Evolutionary conservation across 1,284 basidiomycete genomes (phyloP).

Genomic region (Tetrapyrgos nigripes): DNA sequence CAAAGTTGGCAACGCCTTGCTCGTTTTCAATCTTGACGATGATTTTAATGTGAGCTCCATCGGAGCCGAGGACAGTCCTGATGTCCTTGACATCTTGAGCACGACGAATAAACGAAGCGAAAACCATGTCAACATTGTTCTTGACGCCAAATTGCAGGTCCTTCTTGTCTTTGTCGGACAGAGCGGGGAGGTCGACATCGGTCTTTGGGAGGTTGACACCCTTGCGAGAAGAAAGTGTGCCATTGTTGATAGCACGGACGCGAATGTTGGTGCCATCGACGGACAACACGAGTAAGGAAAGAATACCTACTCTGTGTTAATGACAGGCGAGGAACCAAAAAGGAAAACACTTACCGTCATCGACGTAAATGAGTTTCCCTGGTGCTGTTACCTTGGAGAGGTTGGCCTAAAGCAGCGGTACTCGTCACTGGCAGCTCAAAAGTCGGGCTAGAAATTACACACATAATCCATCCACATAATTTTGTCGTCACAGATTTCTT

Average conservation of each 20-base stretch:
- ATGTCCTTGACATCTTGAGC: slow-evolving; percentile 94
- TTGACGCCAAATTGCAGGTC: slow-evolving; percentile 96
- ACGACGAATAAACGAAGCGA: slow-evolving; percentile 96
- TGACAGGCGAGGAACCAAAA: slow-evolving; percentile 18
- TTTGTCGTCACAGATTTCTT: slow-evolving; percentile 83
- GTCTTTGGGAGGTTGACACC: slow-evolving; percentile 99
- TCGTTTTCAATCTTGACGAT: slow-evolving; percentile 99
- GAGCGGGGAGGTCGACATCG: slow-evolving; percentile 95
- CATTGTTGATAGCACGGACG: slow-evolving; percentile 94
- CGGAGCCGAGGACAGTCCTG: slow-evolving; percentile 88
- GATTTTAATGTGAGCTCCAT: slow-evolving; percentile 94
- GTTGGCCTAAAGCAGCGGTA: slow-evolving; percentile 66
- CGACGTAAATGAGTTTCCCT: slow-evolving; percentile 96
- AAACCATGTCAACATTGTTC: slow-evolving; percentile 99
- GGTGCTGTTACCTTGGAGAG: slow-evolving; percentile 94
- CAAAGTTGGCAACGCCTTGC: slow-evolving; percentile 97
- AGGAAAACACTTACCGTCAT: slow-evolving; percentile 75
- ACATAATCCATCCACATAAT: slow-evolving; percentile 93
- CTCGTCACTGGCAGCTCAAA: slow-evolving; percentile 5
- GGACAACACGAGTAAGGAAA: slow-evolving; percentile 91
- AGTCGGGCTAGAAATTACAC: slow-evolving; percentile 38
- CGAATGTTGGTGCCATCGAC: slow-evolving; percentile 83
- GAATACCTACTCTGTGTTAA: slow-evolving; percentile 63
- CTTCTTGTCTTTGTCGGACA: slow-evolving; percentile 98
- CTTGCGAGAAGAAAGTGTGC: slow-evolving; percentile 94